Evolutionary conservation across 169 alveolate species (phyloP).

Genomic region (Plasmodium ovale): DNA sequence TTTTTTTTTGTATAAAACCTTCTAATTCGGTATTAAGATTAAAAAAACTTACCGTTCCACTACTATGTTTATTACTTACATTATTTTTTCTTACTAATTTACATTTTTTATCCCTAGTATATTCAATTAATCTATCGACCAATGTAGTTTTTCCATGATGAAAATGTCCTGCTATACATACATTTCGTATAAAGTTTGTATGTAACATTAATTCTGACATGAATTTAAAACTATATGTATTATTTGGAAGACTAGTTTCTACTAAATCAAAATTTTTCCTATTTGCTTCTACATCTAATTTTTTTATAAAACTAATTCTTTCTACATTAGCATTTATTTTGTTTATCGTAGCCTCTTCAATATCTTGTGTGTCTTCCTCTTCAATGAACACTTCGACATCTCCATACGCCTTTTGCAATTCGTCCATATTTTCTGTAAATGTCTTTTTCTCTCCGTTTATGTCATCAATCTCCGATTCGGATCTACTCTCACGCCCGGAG

Average conservation of each 20-base stretch:
- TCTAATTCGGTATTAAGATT: slow-evolving; percentile 26
- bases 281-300: slow-evolving; percentile 83
- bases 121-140: slow-evolving; percentile 95
- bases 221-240: slow-evolving; percentile 94
- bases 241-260: slow-evolving; percentile 88
- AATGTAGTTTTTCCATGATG: slow-evolving; percentile 99
- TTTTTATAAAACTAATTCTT: slow-evolving; percentile 79
- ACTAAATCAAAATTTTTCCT: slow-evolving; percentile 83
- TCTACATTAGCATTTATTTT: slow-evolving; percentile 92
- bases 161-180: slow-evolving; percentile 97
- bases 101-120: slow-evolving; percentile 92
- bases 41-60: slow-evolving; percentile 58
- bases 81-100: slow-evolving; percentile 67
- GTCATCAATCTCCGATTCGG: slow-evolving; percentile 32
- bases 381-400: slow-evolving; percentile 89
- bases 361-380: slow-evolving; percentile 99
- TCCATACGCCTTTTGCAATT: slow-evolving; percentile 80
- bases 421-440: slow-evolving; percentile 77
- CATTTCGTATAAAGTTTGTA: slow-evolving; percentile 95
- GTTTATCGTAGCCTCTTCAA: slow-evolving; percentile 97
- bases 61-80: slow-evolving; percentile 2
- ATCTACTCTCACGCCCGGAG: slow-evolving; percentile 68
- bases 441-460: slow-evolving; percentile 31
- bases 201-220: slow-evolving; percentile 93
- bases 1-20: slow-evolving; percentile 25